These are phyloP conservation scores for Thinopyrum elongatum DNA, from an alignment of 176 grass and related monocot genomes.

Conservation along the genomic window DNA sequence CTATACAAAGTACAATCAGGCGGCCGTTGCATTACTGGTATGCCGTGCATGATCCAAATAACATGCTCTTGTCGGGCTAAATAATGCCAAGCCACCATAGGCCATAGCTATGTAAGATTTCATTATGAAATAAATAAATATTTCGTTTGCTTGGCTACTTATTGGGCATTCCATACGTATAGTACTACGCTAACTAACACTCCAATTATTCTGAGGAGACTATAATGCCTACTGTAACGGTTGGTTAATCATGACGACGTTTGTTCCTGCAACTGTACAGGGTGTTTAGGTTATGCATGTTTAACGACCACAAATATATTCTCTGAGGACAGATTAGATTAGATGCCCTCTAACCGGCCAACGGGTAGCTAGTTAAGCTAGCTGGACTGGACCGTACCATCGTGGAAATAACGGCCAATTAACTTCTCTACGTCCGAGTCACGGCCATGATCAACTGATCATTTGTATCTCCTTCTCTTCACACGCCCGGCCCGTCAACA, in stretches of 20 bases:
- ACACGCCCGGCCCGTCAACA: no score
- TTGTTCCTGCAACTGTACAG: not conserved
- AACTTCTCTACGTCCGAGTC: not conserved
- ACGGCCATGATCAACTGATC: no score
- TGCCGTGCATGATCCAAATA: not conserved
- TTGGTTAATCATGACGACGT: not conserved
- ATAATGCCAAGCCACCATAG: not conserved
- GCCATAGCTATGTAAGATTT: not conserved
- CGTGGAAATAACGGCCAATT: no score
- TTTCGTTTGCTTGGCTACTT: not conserved
- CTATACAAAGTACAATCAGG: not conserved
- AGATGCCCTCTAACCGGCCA: not conserved
- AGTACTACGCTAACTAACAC: not conserved
- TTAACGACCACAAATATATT: conserved; percentile 21
- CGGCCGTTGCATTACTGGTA: not conserved
- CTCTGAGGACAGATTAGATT: not conserved
- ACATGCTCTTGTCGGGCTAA: conserved; percentile 16
- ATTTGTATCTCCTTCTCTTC: no score
- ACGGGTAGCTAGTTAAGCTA: not conserved
- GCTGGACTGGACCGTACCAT: not conserved
- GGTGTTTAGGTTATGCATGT: not conserved
- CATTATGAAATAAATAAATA: not conserved
- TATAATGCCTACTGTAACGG: not conserved
- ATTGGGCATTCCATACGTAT: not conserved
- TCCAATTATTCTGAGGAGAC: not conserved